These are phyloP conservation scores for Tylopilus sp. DNA, from an alignment of 768 basidiomycete species.

Conservation along the genomic window DNA sequence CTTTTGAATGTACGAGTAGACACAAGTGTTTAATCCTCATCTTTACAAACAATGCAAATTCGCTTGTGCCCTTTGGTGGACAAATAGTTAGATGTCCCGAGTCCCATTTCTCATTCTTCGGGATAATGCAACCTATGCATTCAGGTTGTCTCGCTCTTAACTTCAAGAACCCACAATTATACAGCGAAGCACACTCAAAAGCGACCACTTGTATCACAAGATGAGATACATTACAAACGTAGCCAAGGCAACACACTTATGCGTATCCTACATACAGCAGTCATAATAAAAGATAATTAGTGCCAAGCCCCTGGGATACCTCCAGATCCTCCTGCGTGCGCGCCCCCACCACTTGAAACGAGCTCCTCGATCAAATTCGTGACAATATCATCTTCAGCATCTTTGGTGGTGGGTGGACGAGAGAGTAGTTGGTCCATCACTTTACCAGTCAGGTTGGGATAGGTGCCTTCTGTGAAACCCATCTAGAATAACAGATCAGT, in stretches of 20 bases:
- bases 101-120: background rate
- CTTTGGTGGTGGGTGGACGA: conserved; percentile 43
- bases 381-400: conserved; percentile 63
- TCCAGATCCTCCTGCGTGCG: conserved; percentile 34
- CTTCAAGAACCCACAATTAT: no score
- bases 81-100: no score
- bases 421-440: conserved; percentile 48
- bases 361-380: conserved; percentile 60
- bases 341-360: conserved; percentile 40
- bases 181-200: no score
- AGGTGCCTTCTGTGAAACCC: conserved; percentile 63
- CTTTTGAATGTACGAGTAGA: background rate
- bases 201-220: background rate
- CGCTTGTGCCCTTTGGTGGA: no score
- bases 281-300: background rate
- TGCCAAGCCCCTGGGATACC: conserved; percentile 48
- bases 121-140: no score
- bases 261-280: conserved; percentile 16
- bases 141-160: no score
- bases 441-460: conserved; percentile 50
- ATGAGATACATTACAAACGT: conserved; percentile 3
- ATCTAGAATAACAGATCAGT: conserved; percentile 45
- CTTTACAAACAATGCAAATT: conserved; percentile 5
- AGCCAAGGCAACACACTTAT: background rate
- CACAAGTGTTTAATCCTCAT: conserved; percentile 7